A percentile compares a stretch with the other conserved stretches of the same genome.
These are phyloP conservation scores for Pleomassaria siparia DNA, from an alignment of 2,329 filamentous ascomycete species.

Conservation along the genomic window DNA sequence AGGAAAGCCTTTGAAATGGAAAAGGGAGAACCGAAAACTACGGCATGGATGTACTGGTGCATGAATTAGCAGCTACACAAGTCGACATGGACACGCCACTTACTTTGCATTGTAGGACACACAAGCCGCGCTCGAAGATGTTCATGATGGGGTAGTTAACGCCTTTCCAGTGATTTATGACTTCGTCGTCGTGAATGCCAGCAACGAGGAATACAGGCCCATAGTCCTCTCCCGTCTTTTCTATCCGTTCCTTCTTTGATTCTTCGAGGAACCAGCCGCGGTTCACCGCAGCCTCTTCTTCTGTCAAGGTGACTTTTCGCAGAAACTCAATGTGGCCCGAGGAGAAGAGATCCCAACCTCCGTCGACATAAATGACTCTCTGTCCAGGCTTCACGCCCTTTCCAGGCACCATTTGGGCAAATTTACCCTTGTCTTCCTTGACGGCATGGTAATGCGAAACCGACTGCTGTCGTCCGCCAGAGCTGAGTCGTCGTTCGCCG, in stretches of 20 bases:
- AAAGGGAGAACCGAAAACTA: constrained; percentile 89
- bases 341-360: constrained; percentile 94
- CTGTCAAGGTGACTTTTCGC: constrained; percentile 70
- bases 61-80: constrained; percentile 4
- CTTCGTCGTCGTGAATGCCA: constrained; percentile 89
- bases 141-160: constrained; percentile 99
- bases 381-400: constrained; percentile 74
- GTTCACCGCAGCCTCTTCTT: constrained; percentile 67
- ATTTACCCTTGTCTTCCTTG: constrained; percentile 64
- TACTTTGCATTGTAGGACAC: constrained; percentile 91
- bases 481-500: constrained; percentile 23
- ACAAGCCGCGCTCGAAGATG: constrained; percentile 92
- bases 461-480: constrained; percentile 34
- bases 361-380: constrained; percentile 90
- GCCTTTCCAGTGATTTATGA: constrained; percentile 96
- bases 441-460: constrained; percentile 44
- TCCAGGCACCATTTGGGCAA: constrained; percentile 69
- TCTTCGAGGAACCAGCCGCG: constrained; percentile 75
- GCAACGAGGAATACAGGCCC: constrained; percentile 84
- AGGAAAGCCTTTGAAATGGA: constrained; percentile 80
- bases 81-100: constrained; percentile 26
- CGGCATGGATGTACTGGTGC: constrained; percentile 76
- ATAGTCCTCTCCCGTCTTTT: constrained; percentile 70
- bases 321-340: constrained; percentile 97
- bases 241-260: constrained; percentile 62